Base-by-base conservation (phyloP, 2,329 filamentous ascomycete genomes). In the Pseudocercospora crystallina region DNA sequence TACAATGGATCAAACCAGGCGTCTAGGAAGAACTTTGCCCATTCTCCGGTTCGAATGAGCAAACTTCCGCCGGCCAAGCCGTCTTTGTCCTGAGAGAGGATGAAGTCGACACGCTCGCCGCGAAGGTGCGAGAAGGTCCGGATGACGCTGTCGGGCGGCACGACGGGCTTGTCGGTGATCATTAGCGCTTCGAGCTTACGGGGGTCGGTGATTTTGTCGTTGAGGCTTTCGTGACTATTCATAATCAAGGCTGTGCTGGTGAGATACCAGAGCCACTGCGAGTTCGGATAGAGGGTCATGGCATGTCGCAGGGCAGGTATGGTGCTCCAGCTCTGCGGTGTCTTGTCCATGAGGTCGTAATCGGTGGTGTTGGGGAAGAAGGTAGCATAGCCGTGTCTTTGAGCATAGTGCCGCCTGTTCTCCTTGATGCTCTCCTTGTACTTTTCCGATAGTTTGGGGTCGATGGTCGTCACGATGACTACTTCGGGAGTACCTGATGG, bases 1-100 rank as follows among this genome's bases (percentile, higher is more conserved):
- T 95, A 99, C 37, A 97, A 76, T 41, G 94, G 94, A 68, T 97
- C 90, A 66, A 94, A 95, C 94, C 94, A 99, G 1, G 89, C 87
- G 68, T 99, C 94, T 13, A 97, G 72, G 66, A 99, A 89, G 75
- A 88, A 99, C 65, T 87, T 87, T 38, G 89, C 87, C 89, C 92
- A 99, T 48, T 94, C 89, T 15, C 91, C 90, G 54, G 87, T 89
- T 56, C 84, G 80, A 10, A 99, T 68, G 11, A 97, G 75, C 56
- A 96, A 86, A 71, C 89, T 96, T 9, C 83, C 83, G 12, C 84
- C 80, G 20, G 83, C 83, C 46, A 99, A 68, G 5, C 92, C 91
- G 32, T 88, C 85, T 41, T 80, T 81, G 66, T 99, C 94, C 71
- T 96, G 90, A 5, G 88, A 87, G 33, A 96, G 69, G 34, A 96